phyloP scores from a whole-genome alignment of 352 stramenopile genomes.

The Albugo candida region DNA sequence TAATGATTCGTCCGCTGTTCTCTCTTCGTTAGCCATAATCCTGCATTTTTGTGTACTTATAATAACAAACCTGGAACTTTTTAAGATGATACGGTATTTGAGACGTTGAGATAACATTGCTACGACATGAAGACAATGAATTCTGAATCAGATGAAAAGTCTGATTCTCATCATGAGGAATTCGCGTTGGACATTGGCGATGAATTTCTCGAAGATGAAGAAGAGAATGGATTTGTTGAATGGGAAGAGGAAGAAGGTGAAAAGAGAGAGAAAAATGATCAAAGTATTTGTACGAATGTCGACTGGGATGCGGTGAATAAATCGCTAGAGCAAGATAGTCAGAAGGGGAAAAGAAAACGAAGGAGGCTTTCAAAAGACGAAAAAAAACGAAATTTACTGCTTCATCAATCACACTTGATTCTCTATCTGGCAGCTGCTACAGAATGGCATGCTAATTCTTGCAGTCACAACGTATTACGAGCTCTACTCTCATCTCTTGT shows the following conservation, averaged over 20 bases:
- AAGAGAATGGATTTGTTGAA: slow-evolving; percentile 32
- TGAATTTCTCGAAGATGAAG: slow-evolving; percentile 7
- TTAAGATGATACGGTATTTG: too few relatives aligned
- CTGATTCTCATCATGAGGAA: background rate
- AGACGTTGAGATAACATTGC: too few relatives aligned
- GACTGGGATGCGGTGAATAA: slow-evolving; percentile 38
- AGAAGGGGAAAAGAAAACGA: slow-evolving; percentile 7
- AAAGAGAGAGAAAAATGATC: slow-evolving; percentile 40
- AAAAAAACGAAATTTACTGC: slow-evolving; percentile 12
- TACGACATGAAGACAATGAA: too few relatives aligned
- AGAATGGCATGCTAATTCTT: slow-evolving; percentile 24
- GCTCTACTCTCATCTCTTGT: slow-evolving; percentile 18
- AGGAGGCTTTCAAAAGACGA: slow-evolving; percentile 4
- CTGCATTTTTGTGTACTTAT: too few relatives aligned
- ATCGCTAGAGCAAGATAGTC: slow-evolving; percentile 29
- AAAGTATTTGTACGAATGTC: slow-evolving; percentile 20
- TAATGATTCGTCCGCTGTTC: too few relatives aligned
- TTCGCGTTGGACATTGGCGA: background rate
- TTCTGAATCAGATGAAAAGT: too few relatives aligned
- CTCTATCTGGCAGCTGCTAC: slow-evolving; percentile 24
- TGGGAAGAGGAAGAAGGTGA: slow-evolving; percentile 24
- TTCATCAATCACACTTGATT: slow-evolving; percentile 55
- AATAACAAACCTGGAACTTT: too few relatives aligned
- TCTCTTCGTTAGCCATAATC: too few relatives aligned
- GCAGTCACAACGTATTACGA: slow-evolving; percentile 23